Evolutionary conservation across 805 yeast genomes (phyloP), one percentile per base, ranked within the genome.

Genomic region (Myxozyma udenii): DNA sequence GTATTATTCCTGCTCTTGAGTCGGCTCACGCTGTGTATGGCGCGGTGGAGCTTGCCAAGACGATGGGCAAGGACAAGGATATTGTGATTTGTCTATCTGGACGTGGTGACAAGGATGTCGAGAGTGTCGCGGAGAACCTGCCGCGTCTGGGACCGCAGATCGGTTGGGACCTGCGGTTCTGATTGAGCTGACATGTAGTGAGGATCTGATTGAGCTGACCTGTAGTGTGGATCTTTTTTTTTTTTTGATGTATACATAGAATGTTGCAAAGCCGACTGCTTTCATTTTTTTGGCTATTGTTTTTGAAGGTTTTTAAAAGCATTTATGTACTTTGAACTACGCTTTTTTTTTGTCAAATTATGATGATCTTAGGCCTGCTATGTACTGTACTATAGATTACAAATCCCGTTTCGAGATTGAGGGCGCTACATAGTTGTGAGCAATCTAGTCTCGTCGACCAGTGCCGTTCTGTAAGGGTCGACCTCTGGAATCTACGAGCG

Each of bases 81-180:
- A 74, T 93, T 52, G 84, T 93, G 55, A 85, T 93, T 66, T 89
- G 89, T 68, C 79, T 93, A 51, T 88, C 96, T 46, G 99, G 99
- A 64, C 87, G 99, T 78, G 99, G 98, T 73, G 98, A 93, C 70
- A 93, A 93, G 55, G 98, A 93, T 70, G 98, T 93, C 36, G 96
- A 89, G 72, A 87, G 90, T 68, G 97, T 93, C 48, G 98, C 98
- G 42, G 96, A 93, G 70, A 81, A 84, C 47, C 77, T 93, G 67
- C 98, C 98, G 42, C 79, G 73, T 58, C 74, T 88, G 50, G 99
- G 99, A 39, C 95, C 93, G 44, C 67, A 82, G 70, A 91, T 93
- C 65, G 93, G 85, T 64, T 93, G 98, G 98, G 97, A 91, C 68
- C 77, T 93, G 68, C 81, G 98, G 71, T 93, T 93, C 62, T 87